Percentiles rank a stretch among this genome's conserved stretches.
These are phyloP conservation scores for Xylariaceae sp. DNA, from an alignment of 2,329 filamentous ascomycete species.

Conservation along the genomic window DNA sequence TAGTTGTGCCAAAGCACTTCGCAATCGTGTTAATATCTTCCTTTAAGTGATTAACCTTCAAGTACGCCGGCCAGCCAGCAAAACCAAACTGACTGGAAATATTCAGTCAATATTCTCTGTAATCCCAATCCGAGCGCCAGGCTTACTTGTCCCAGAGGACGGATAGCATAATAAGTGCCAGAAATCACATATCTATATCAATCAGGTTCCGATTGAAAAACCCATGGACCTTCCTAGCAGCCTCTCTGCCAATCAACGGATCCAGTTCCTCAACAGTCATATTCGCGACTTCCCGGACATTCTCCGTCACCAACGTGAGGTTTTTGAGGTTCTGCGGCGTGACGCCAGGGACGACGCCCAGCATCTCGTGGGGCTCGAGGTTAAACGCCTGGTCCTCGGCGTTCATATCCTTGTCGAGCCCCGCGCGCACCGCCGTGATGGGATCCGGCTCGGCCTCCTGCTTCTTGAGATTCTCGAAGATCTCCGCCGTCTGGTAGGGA, in stretches of 20 bases:
- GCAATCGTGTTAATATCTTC: too few species aligned
- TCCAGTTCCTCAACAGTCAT: conserved; percentile 71
- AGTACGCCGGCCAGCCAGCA: too few species aligned
- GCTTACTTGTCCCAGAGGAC: too few species aligned
- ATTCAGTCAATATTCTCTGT: too few species aligned
- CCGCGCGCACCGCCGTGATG: conserved; percentile 76
- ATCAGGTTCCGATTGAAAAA: conserved; percentile 72
- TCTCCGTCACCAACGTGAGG: conserved; percentile 68
- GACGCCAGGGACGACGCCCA: conserved; percentile 78
- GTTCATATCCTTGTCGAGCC: conserved; percentile 61
- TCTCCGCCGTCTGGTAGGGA: conserved; percentile 94
- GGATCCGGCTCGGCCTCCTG: conserved; percentile 89
- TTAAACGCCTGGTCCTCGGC: conserved; percentile 72
- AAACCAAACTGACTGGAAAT: too few species aligned
- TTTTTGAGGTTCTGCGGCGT: conserved; percentile 72
- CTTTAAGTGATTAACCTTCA: too few species aligned
- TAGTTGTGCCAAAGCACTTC: too few species aligned
- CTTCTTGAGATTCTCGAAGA: conserved; percentile 90
- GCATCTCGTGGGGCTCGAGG: conserved; percentile 83
- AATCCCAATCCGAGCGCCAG: too few species aligned
- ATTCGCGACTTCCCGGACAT: conserved; percentile 78
- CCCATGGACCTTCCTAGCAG: conserved; percentile 67
- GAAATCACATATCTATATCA: conserved; percentile 40
- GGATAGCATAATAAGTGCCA: neutral
- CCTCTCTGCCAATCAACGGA: conserved; percentile 70